These are phyloP conservation scores for Colletotrichum higginsianum DNA, from an alignment of 2,329 filamentous ascomycete genomes.

Conservation along the genomic window DNA sequence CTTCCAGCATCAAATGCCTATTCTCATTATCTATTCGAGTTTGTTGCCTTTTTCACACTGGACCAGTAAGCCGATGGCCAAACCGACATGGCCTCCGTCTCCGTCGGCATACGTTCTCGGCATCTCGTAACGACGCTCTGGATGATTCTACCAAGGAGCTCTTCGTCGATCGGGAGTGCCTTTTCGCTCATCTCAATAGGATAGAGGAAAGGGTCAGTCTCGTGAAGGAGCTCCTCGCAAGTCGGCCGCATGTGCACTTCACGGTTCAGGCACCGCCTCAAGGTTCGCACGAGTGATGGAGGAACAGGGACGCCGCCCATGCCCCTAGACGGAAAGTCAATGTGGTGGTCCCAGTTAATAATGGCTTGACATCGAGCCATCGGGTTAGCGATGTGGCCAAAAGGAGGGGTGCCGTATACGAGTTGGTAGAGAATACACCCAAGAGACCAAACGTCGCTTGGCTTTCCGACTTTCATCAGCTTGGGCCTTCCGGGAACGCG, in stretches of 20 bases:
- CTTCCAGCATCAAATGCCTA: constrained; percentile 35
- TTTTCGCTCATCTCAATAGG: constrained; percentile 70
- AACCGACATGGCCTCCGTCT: constrained; percentile 67
- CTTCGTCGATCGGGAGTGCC: constrained; percentile 73
- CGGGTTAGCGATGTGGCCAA: constrained; percentile 90
- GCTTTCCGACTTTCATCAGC: constrained; percentile 95
- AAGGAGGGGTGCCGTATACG: constrained; percentile 96
- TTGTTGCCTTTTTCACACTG: constrained; percentile 68
- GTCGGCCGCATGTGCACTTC: constrained; percentile 75
- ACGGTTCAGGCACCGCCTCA: constrained; percentile 74
- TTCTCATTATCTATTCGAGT: constrained; percentile 43
- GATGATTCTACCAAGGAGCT: constrained; percentile 73
- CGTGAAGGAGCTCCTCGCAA: constrained; percentile 72
- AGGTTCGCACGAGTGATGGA: constrained; percentile 70
- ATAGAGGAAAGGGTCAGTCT: constrained; percentile 75
- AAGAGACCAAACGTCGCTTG: constrained; percentile 95
- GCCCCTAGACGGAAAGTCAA: constrained; percentile 80
- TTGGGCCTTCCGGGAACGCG: constrained; percentile 68
- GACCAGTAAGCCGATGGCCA: constrained; percentile 76
- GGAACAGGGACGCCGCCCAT: constrained; percentile 76
- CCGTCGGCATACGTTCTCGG: constrained; percentile 70
- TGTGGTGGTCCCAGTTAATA: constrained; percentile 81
- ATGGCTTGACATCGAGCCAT: constrained; percentile 91
- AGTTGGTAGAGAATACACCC: constrained; percentile 98
- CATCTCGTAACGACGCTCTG: constrained; percentile 74